Evolutionary conservation across 495 filamentous ascomycete genomes (phyloP).

Genomic region (Annulohypoxylon nitens): DNA sequence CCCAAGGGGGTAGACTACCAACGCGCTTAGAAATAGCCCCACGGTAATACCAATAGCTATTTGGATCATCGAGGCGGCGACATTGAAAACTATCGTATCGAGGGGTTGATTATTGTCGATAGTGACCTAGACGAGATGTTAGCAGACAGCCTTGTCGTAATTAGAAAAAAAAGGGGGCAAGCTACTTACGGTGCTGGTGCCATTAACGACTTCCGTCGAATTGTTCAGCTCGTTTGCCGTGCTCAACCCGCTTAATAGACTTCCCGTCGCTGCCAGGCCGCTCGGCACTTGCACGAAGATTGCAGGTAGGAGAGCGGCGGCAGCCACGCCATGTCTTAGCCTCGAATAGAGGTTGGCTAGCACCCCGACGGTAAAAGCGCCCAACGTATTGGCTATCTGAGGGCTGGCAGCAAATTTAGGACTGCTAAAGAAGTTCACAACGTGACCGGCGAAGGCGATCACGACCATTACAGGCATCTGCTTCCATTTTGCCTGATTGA

Average conservation of each 20-base stretch:
- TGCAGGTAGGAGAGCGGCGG: slow-evolving; percentile 88
- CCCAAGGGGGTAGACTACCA: slow-evolving; percentile 91
- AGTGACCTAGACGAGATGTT: slow-evolving; percentile 30
- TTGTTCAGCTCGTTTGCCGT: slow-evolving; percentile 81
- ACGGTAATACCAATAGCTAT: slow-evolving; percentile 94
- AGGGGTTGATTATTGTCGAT: slow-evolving; percentile 50
- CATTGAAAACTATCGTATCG: slow-evolving; percentile 82
- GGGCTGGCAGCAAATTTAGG: slow-evolving; percentile 79
- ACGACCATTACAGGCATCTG: slow-evolving; percentile 88
- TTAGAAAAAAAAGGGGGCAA: background rate
- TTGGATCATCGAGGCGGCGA: slow-evolving; percentile 89
- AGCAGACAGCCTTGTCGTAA: slow-evolving; percentile 3
- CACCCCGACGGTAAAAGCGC: slow-evolving; percentile 87
- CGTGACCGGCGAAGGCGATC: slow-evolving; percentile 86
- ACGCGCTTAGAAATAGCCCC: slow-evolving; percentile 85
- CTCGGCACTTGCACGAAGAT: slow-evolving; percentile 96
- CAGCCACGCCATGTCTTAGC: slow-evolving; percentile 85
- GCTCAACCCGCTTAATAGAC: slow-evolving; percentile 85
- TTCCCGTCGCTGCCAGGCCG: slow-evolving; percentile 86
- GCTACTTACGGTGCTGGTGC: slow-evolving; percentile 46
- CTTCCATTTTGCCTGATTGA: slow-evolving; percentile 92
- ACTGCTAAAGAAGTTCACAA: slow-evolving; percentile 85
- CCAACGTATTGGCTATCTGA: slow-evolving; percentile 86
- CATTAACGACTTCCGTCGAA: slow-evolving; percentile 46
- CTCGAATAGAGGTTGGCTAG: slow-evolving; percentile 90